Percentiles rank a stretch among this genome's conserved stretches.
Conservation (phyloP, 305 asterid species). For the Lippia alba region DNA sequence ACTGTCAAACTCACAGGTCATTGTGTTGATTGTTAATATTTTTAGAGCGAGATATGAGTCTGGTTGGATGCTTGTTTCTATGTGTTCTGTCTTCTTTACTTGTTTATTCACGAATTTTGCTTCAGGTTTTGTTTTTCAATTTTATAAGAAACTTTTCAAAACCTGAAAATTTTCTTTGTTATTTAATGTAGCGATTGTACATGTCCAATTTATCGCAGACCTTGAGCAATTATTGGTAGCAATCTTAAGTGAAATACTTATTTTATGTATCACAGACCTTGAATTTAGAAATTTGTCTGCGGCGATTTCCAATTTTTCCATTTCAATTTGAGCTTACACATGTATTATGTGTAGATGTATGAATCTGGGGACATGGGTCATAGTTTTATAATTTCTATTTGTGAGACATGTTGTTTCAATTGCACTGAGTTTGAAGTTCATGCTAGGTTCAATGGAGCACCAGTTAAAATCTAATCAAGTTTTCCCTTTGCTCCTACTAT, state of each 20-base stretch:
- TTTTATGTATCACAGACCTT: too few species aligned
- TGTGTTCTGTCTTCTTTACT: neutral
- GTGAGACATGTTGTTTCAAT: conserved; percentile 1
- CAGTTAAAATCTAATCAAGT: conserved; percentile 55
- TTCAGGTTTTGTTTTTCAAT: neutral
- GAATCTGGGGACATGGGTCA: too few species aligned
- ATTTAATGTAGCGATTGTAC: conserved; percentile 1
- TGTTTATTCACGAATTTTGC: conserved; percentile 17
- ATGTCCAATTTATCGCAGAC: conserved; percentile 28
- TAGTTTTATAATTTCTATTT: neutral
- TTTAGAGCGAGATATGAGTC: conserved; percentile 1
- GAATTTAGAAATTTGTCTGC: too few species aligned
- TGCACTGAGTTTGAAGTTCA: conserved; percentile 39
- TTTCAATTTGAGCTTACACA: too few species aligned
- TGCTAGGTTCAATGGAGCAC: conserved; percentile 55
- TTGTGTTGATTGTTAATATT: neutral
- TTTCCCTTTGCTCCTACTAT: conserved; percentile 67
- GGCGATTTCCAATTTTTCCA: too few species aligned
- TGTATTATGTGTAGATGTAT: too few species aligned
- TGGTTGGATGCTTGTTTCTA: neutral
- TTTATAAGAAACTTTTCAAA: neutral
- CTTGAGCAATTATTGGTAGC: too few species aligned
- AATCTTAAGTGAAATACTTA: too few species aligned
- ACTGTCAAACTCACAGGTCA: conserved; percentile 20
- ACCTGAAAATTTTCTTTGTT: neutral